Evolutionary conservation across 2,329 filamentous ascomycete species (phyloP).

Genomic region (Fragosphaeria purpurea): DNA sequence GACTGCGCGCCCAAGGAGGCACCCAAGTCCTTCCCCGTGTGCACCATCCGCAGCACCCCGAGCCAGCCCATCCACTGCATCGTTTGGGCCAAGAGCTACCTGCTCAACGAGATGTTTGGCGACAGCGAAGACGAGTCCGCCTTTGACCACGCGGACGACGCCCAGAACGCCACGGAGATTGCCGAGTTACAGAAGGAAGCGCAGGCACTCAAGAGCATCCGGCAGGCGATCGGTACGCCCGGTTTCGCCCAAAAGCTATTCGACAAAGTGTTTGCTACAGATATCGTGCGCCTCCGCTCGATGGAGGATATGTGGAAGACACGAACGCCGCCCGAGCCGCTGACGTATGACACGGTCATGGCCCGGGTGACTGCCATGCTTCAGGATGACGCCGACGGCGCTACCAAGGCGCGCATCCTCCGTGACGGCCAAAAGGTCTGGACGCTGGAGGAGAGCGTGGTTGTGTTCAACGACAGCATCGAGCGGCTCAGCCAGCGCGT

Average conservation of each 20-base stretch:
- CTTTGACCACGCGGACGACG: slow-evolving; percentile 69
- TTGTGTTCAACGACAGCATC: slow-evolving; percentile 79
- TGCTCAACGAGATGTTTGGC: slow-evolving; percentile 90
- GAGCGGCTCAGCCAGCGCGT: slow-evolving; percentile 66
- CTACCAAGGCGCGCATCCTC: slow-evolving; percentile 43
- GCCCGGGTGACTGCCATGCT: slow-evolving; percentile 36
- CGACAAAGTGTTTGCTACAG: slow-evolving; percentile 81
- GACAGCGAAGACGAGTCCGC: slow-evolving; percentile 76
- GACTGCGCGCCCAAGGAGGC: slow-evolving; percentile 85
- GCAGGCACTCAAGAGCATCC: slow-evolving; percentile 71
- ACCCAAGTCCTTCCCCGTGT: slow-evolving; percentile 89
- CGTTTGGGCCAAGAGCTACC: slow-evolving; percentile 95
- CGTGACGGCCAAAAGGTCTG: slow-evolving; percentile 66
- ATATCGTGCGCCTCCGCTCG: slow-evolving; percentile 69
- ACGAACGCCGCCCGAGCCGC: slow-evolving; percentile 59
- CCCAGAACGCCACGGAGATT: slow-evolving; percentile 79
- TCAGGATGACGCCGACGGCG: slow-evolving; percentile 21
- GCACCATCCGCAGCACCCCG: slow-evolving; percentile 92
- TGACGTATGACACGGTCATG: slow-evolving; percentile 57
- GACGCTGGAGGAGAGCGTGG: slow-evolving; percentile 74
- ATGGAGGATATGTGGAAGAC: slow-evolving; percentile 98
- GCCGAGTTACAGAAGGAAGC: slow-evolving; percentile 78
- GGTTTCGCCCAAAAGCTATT: slow-evolving; percentile 75
- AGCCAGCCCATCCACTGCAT: slow-evolving; percentile 98
- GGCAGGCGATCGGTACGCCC: slow-evolving; percentile 66